A percentile compares a stretch with the other conserved stretches of the same genome.
Conservation (phyloP, 73 alveolate genomes). For the Paramecium primaurelia region DNA sequence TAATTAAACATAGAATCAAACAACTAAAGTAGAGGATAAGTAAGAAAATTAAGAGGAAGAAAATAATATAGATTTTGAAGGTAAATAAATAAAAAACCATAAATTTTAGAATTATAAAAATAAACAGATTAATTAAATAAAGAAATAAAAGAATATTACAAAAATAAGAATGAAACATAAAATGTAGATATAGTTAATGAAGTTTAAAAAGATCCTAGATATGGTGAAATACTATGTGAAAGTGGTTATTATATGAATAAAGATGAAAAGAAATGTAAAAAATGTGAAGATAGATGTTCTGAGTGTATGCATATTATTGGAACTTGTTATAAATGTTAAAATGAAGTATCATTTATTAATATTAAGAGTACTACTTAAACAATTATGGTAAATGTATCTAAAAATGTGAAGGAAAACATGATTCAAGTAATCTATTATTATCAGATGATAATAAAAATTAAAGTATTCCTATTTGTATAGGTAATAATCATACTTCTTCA, state of each 20-base stretch:
- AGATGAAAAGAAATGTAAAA: background rate
- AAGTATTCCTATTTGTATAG: background rate
- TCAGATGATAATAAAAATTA: conserved; percentile 8
- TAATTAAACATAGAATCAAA: background rate
- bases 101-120: background rate
- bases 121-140: background rate
- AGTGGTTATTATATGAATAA: background rate
- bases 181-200: background rate
- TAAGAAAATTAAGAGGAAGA: background rate
- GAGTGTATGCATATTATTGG: conserved; percentile 26
- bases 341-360: background rate
- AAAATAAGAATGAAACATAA: background rate
- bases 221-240: background rate
- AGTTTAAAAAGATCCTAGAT: background rate
- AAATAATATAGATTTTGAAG: background rate
- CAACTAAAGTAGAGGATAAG: background rate
- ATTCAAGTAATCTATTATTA: background rate
- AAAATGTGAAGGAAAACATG: conserved; percentile 33
- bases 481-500: background rate
- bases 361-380: conserved; percentile 19
- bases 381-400: background rate
- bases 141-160: background rate
- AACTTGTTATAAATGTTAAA: conserved; percentile 3
- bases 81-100: background rate
- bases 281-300: background rate